phyloP scores from a whole-genome alignment of 169 alveolate genomes.

The Babesia ovata region DNA sequence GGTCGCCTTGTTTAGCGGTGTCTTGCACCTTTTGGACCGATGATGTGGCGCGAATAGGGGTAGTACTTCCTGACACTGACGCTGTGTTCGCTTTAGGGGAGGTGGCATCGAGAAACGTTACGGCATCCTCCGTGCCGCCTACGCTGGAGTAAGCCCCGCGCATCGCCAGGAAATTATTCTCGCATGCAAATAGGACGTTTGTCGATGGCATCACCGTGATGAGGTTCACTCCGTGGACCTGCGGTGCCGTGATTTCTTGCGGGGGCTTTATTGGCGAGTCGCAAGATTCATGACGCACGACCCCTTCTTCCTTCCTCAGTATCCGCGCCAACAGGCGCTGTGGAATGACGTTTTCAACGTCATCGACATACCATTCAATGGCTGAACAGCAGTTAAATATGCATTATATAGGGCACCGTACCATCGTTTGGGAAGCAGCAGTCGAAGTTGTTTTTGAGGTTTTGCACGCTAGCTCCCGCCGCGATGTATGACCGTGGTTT shows the following conservation, averaged over 20 bases:
- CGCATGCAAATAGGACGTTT: not conserved
- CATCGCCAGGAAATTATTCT: not conserved
- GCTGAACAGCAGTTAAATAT: slow-evolving; percentile 9
- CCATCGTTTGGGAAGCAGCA: slow-evolving; percentile 66
- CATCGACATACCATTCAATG: slow-evolving; percentile 62
- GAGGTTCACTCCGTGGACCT: not conserved
- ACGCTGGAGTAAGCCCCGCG: not conserved
- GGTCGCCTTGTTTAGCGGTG: not conserved
- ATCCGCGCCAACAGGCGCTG: slow-evolving; percentile 56
- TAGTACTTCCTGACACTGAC: not conserved
- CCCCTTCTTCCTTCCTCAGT: slow-evolving; percentile 17
- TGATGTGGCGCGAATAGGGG: not conserved
- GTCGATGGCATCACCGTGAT: not conserved
- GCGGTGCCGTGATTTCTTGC: not conserved
- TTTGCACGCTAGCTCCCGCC: slow-evolving; percentile 15
- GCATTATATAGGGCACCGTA: not conserved
- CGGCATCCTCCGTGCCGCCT: not conserved
- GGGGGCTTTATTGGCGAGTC: not conserved
- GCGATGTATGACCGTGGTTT: slow-evolving; percentile 43
- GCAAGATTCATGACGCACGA: not conserved
- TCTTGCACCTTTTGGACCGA: not conserved
- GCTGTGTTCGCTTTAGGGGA: not conserved
- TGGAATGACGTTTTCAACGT: slow-evolving; percentile 33
- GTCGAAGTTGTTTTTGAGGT: slow-evolving; percentile 24
- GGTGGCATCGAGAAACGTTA: not conserved